Conservation (phyloP, 192 early-diverging fungal genomes). For the Coemansia sp. region DNA sequence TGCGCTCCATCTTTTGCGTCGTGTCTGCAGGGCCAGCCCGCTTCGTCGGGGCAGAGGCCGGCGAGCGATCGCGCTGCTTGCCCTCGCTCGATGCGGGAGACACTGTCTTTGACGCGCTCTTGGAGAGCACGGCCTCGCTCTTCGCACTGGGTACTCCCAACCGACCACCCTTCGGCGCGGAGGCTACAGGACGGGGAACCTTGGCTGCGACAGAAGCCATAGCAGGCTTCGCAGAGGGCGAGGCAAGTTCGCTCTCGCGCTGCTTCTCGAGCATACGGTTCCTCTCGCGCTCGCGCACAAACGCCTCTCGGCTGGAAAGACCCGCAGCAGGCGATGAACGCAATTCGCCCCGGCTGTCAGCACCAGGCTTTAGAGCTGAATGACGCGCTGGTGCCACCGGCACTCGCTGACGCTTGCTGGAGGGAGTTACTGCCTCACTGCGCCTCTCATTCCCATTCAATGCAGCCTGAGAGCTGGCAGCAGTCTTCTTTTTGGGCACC, state of each 20-base stretch:
- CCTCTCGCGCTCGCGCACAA: constrained; percentile 46
- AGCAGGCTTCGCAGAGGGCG: not conserved
- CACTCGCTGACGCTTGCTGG: constrained; percentile 5
- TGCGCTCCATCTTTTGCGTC: constrained; percentile 28
- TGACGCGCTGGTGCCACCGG: not conserved
- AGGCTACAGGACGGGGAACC: not conserved
- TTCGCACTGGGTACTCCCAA: not conserved
- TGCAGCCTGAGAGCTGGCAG: not conserved
- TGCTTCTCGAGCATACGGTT: constrained; percentile 22
- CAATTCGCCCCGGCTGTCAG: not conserved
- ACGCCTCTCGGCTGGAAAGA: constrained; percentile 22
- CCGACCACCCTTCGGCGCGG: not conserved
- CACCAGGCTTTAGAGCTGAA: not conserved
- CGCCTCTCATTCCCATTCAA: constrained; percentile 10
- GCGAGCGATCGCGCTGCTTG: constrained; percentile 6
- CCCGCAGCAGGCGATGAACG: not conserved
- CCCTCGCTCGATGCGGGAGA: not conserved
- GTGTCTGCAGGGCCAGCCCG: constrained; percentile 9
- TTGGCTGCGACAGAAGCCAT: not conserved
- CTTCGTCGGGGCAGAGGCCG: not conserved
- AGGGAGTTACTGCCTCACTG: not conserved
- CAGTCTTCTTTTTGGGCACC: constrained; percentile 41
- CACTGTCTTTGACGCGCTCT: not conserved
- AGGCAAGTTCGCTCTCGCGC: not conserved
- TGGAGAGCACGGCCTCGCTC: not conserved